phyloP scores from a whole-genome alignment of 352 stramenopile species.

The Phytopythium boreale region DNA sequence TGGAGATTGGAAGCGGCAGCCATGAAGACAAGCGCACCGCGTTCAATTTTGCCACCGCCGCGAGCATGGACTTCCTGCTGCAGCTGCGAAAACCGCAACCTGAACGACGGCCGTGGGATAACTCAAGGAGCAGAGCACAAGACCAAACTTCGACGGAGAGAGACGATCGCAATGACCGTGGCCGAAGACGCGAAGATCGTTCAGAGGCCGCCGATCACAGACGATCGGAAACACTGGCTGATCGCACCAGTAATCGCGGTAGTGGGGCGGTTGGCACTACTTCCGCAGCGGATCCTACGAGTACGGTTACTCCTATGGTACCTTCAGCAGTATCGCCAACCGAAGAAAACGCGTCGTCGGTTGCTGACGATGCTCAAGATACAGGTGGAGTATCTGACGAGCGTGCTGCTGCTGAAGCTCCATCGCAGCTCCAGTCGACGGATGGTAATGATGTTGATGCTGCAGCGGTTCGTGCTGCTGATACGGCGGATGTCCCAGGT shows the following conservation, averaged over 20 bases:
- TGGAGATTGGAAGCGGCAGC: constrained; percentile 70
- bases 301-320: background rate
- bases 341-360: background rate
- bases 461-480: background rate
- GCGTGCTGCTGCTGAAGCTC: background rate
- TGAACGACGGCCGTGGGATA: background rate
- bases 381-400: background rate
- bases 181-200: background rate
- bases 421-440: background rate
- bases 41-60: constrained; percentile 38
- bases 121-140: background rate
- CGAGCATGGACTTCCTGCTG: constrained; percentile 45
- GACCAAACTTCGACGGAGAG: background rate
- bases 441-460: background rate
- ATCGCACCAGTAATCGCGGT: background rate
- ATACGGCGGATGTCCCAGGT: background rate
- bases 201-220: background rate
- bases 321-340: background rate
- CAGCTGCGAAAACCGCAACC: constrained; percentile 4
- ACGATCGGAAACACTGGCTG: background rate
- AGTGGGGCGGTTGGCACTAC: background rate
- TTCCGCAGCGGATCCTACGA: background rate
- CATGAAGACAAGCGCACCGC: constrained; percentile 47
- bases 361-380: background rate
- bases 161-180: background rate